A percentile compares a stretch with the other conserved stretches of the same genome.
Evolutionary conservation across 2,329 filamentous ascomycete species (phyloP).

Genomic region (Beauveria sp.): DNA sequence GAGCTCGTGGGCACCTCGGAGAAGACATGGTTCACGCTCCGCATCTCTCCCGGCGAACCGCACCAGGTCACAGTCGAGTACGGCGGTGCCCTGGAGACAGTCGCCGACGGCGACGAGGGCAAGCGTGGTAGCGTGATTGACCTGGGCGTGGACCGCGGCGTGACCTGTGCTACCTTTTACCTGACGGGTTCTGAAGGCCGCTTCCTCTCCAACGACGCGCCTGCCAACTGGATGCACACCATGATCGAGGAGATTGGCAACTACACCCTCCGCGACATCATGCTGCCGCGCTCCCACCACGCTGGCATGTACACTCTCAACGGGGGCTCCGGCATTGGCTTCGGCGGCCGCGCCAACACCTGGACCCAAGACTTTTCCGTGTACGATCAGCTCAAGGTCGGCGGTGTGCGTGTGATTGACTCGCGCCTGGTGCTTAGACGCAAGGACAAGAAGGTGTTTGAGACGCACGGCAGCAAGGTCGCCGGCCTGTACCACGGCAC

Average conservation of each 20-base stretch:
- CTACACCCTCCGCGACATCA: conserved; percentile 21
- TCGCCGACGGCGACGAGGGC: conserved; percentile 11
- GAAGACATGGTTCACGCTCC: conserved; percentile 21
- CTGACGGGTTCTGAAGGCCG: conserved; percentile 24
- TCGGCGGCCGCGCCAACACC: conserved; percentile 16
- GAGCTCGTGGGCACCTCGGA: conserved; percentile 20
- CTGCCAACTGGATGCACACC: conserved; percentile 23
- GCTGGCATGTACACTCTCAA: conserved; percentile 19
- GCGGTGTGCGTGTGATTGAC: conserved; percentile 25
- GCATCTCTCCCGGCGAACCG: conserved; percentile 12
- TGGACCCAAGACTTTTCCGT: conserved; percentile 18
- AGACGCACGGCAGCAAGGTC: conserved; percentile 17
- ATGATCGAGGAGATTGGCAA: conserved; percentile 20
- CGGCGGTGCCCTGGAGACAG: conserved; percentile 18
- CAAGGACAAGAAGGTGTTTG: conserved; percentile 10
- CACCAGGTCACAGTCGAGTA: conserved; percentile 16
- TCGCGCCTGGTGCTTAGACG: conserved; percentile 15
- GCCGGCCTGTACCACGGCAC: conserved; percentile 17
- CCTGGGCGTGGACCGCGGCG: not conserved
- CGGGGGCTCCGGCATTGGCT: not conserved
- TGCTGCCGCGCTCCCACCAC: conserved; percentile 25
- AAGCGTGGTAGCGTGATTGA: not conserved
- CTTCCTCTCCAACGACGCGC: conserved; percentile 21
- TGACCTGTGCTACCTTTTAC: conserved; percentile 14
- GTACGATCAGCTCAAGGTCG: conserved; percentile 19